Conservation (phyloP, 495 filamentous ascomycete genomes). For the Aspergillus biplanus region DNA sequence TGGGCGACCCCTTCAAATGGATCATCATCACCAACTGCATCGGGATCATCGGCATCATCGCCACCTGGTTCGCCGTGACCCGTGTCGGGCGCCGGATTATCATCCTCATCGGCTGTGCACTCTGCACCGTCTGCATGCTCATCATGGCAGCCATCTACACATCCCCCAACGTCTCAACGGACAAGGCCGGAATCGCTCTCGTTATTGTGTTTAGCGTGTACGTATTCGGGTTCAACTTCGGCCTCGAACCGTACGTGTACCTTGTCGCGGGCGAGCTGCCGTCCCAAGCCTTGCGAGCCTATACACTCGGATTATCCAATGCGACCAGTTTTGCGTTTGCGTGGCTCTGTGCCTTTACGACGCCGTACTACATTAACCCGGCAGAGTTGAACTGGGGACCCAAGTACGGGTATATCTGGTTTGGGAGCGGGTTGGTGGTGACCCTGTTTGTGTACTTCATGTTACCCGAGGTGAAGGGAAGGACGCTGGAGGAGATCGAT, state of each 20-base stretch:
- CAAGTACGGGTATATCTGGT: slow-evolving; percentile 57
- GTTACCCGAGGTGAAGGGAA: slow-evolving; percentile 54
- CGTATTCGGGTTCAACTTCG: slow-evolving; percentile 4
- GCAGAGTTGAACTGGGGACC: slow-evolving; percentile 55
- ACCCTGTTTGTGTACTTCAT: slow-evolving; percentile 51
- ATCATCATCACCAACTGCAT: slow-evolving; percentile 54
- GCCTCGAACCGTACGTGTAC: slow-evolving; percentile 2
- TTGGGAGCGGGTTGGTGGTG: slow-evolving; percentile 39
- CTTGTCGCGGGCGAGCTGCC: background rate
- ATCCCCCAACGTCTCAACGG: slow-evolving; percentile 46
- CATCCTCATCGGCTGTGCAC: slow-evolving; percentile 30
- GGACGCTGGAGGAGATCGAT: slow-evolving; percentile 55
- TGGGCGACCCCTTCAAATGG: slow-evolving; percentile 47
- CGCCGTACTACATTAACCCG: slow-evolving; percentile 64
- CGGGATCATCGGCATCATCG: slow-evolving; percentile 54
- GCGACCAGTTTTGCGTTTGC: background rate
- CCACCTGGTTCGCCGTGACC: slow-evolving; percentile 55
- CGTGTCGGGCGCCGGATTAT: slow-evolving; percentile 54
- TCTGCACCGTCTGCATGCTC: slow-evolving; percentile 46
- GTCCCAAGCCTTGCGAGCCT: background rate
- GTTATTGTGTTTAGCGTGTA: slow-evolving; percentile 30
- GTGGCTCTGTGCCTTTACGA: slow-evolving; percentile 60
- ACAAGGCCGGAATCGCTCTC: slow-evolving; percentile 24
- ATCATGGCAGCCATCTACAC: slow-evolving; percentile 27
- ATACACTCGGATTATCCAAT: background rate